Conservation (phyloP, 2,329 filamentous ascomycete genomes). For the Lecanoromycetidae sp. region DNA sequence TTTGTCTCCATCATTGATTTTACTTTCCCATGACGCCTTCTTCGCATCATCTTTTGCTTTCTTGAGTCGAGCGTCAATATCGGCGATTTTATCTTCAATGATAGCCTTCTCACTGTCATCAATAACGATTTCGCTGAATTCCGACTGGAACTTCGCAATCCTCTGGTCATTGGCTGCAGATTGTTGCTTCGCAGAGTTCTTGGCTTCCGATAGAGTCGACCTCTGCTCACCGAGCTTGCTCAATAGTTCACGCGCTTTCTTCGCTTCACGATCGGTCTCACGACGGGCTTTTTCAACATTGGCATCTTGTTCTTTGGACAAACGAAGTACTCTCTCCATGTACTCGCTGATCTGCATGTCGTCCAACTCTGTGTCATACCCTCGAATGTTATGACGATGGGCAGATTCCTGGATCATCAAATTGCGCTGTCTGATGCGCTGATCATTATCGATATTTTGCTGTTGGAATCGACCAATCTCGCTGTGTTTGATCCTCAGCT, state of each 20-base stretch:
- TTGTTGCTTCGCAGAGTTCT: slow-evolving; percentile 58
- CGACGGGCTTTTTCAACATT: slow-evolving; percentile 62
- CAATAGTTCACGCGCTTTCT: slow-evolving; percentile 58
- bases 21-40: slow-evolving; percentile 54
- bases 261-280: slow-evolving; percentile 61
- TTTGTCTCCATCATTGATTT: slow-evolving; percentile 54
- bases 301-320: slow-evolving; percentile 65
- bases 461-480: slow-evolving; percentile 63
- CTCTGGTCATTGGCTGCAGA: slow-evolving; percentile 64
- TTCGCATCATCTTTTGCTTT: slow-evolving; percentile 52
- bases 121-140: slow-evolving; percentile 59
- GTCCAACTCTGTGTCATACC: slow-evolving; percentile 67
- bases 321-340: slow-evolving; percentile 61
- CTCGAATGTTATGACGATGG: slow-evolving; percentile 63
- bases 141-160: slow-evolving; percentile 51
- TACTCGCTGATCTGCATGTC: slow-evolving; percentile 65
- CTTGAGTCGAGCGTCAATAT: slow-evolving; percentile 52
- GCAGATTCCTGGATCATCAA: slow-evolving; percentile 69
- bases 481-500: slow-evolving; percentile 34
- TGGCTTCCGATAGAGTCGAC: slow-evolving; percentile 60
- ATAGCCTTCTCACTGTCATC: slow-evolving; percentile 77
- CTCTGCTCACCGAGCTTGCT: slow-evolving; percentile 64
- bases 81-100: slow-evolving; percentile 60
- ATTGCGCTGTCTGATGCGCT: too few relatives aligned
- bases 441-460: slow-evolving; percentile 62